Percentiles rank a stretch among this genome's conserved stretches.
Evolutionary conservation across 73 alveolate genomes (phyloP).

Genomic region (Symbiodinium natans): DNA sequence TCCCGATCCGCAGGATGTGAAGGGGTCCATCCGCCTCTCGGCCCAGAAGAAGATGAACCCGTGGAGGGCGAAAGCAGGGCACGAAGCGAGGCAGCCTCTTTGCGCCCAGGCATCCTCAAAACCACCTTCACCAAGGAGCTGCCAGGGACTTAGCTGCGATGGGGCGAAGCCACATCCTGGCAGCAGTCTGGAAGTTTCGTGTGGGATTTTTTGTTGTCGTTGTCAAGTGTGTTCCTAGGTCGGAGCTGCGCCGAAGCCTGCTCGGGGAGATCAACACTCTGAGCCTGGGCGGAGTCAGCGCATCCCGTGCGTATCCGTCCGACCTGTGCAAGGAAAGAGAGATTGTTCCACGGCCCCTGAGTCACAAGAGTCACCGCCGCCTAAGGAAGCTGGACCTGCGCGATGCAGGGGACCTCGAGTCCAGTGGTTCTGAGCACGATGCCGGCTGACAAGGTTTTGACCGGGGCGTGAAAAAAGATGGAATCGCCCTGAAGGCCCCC

Average conservation of each 20-base stretch:
- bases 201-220: neutral
- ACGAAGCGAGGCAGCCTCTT: neutral
- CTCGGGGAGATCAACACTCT: slow-evolving; percentile 7
- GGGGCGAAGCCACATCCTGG: neutral
- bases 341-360: too few relatives aligned
- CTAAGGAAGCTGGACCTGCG: slow-evolving; percentile 8
- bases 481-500: too few relatives aligned
- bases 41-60: neutral
- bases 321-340: too few relatives aligned
- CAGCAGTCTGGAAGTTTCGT: neutral
- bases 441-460: neutral
- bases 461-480: neutral
- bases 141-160: neutral
- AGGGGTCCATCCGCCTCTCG: slow-evolving; percentile 9
- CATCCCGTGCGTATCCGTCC: neutral
- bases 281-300: neutral
- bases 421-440: neutral
- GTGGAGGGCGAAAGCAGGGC: neutral
- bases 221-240: neutral
- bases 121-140: slow-evolving; percentile 8
- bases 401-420: neutral
- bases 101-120: neutral
- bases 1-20: neutral
- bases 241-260: neutral
- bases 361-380: too few relatives aligned